These are phyloP conservation scores for Pharnaceum exiguum DNA, from an alignment of 148 eudicot species.

Conservation along the genomic window DNA sequence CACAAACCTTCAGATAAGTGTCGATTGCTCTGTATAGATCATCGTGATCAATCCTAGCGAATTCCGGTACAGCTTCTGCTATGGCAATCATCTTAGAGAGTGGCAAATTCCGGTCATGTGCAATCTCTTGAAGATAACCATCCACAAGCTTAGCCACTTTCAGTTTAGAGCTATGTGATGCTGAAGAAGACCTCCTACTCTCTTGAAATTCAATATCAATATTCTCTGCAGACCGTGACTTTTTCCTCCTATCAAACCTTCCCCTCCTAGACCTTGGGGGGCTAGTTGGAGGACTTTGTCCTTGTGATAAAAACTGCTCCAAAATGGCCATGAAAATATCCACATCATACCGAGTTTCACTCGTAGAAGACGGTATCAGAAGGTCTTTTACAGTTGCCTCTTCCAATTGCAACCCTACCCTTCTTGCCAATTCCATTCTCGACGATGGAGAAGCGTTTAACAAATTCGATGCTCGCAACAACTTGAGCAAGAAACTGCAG, in stretches of 20 bases:
- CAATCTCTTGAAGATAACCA: constrained; percentile 61
- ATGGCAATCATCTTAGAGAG: constrained; percentile 54
- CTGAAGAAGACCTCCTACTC: constrained; percentile 74
- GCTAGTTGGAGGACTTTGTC: constrained; percentile 65
- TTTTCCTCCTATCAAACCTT: constrained; percentile 45
- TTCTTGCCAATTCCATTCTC: constrained; percentile 61
- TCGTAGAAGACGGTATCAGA: constrained; percentile 36
- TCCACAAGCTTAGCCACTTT: constrained; percentile 81
- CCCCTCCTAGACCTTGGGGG: constrained; percentile 53
- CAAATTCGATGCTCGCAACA: constrained; percentile 55
- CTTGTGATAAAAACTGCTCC: constrained; percentile 63
- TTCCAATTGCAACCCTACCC: constrained; percentile 63
- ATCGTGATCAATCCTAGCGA: constrained; percentile 71
- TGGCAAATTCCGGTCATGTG: constrained; percentile 50
- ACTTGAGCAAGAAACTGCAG: constrained; percentile 61
- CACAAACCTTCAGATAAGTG: constrained; percentile 65
- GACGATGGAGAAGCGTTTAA: constrained; percentile 52
- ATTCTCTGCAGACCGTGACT: constrained; percentile 74
- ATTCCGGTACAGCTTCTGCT: constrained; percentile 65
- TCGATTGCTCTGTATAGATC: constrained; percentile 85
- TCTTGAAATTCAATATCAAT: constrained; percentile 58
- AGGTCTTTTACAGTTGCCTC: constrained; percentile 65
- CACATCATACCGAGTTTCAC: constrained; percentile 49
- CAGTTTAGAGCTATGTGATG: constrained; percentile 61
- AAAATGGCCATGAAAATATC: constrained; percentile 57